Conservation (phyloP, 345 rosid genomes). For the Camelina hispida region DNA sequence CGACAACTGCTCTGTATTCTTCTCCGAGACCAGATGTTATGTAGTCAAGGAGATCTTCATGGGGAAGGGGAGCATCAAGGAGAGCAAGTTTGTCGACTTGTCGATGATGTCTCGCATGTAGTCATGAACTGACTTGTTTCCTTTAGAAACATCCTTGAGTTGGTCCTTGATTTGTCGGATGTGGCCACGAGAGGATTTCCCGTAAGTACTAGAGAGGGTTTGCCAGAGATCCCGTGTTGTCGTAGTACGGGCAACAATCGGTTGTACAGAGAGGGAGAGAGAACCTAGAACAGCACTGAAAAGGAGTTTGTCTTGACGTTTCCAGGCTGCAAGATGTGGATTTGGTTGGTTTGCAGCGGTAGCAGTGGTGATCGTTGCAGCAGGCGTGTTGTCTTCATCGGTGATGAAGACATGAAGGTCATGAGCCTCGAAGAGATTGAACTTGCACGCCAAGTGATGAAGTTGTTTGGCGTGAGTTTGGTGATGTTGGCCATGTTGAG, state of each 20-base stretch:
- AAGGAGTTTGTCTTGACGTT: not conserved
- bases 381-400: not conserved
- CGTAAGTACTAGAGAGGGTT: not conserved
- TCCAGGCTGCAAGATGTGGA: fast-evolving
- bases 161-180: not conserved
- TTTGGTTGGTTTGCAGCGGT: not conserved
- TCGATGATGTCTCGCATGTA: not conserved
- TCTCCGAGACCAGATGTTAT: not conserved
- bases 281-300: not conserved
- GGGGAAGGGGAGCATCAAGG: not conserved
- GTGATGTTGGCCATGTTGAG: not conserved
- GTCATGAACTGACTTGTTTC: not conserved
- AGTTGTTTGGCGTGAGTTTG: not conserved
- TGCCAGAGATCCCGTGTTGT: not conserved
- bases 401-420: not conserved
- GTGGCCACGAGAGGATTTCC: fast-evolving
- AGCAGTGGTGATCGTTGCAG: not conserved
- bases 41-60: not conserved
- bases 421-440: not conserved
- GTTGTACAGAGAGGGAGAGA: not conserved
- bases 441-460: not conserved
- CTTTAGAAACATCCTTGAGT: not conserved
- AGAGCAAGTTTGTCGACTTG: not conserved
- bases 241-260: not conserved
- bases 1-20: not conserved